Evolutionary conservation across 2,329 filamentous ascomycete species (phyloP).

Genomic region (Nigrospora osmanthi): DNA sequence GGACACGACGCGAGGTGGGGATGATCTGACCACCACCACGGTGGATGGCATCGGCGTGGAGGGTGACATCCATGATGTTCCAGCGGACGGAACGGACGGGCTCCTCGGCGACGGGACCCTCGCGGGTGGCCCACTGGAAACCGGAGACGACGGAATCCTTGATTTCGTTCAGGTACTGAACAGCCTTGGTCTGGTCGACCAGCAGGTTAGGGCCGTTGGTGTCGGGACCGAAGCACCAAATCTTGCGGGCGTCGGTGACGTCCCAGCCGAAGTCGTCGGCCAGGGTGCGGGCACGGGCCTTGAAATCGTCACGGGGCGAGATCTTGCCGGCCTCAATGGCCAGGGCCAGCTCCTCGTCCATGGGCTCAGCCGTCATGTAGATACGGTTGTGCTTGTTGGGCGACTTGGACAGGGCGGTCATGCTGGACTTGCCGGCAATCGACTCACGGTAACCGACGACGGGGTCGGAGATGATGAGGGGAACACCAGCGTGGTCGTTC

Average conservation of each 20-base stretch:
- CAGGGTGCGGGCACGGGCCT: constrained; percentile 90
- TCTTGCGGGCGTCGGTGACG: constrained; percentile 99
- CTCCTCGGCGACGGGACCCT: constrained; percentile 97
- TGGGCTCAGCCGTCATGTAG: constrained; percentile 86
- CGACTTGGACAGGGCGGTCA: constrained; percentile 97
- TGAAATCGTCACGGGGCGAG: constrained; percentile 94
- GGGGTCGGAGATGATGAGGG: constrained; percentile 94
- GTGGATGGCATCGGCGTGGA: constrained; percentile 99
- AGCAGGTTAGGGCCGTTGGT: constrained; percentile 97
- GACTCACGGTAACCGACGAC: constrained; percentile 99
- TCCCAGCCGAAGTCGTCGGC: constrained; percentile 99
- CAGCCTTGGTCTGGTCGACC: constrained; percentile 99
- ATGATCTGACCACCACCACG: constrained; percentile 99
- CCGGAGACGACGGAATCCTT: constrained; percentile 99
- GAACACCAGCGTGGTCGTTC: constrained; percentile 98
- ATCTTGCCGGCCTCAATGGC: constrained; percentile 93
- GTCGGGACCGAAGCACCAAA: constrained; percentile 99
- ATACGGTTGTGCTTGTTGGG: constrained; percentile 99
- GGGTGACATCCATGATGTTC: constrained; percentile 99
- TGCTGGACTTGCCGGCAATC: constrained; percentile 75
- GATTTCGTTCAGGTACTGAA: constrained; percentile 99
- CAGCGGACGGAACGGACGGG: constrained; percentile 95
- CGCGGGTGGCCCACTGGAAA: constrained; percentile 99
- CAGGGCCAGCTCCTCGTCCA: constrained; percentile 83
- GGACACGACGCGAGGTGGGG: constrained; percentile 92